These are phyloP conservation scores for Suhomyces atakaporum DNA, from an alignment of 1,139 yeast genomes.

Conservation along the genomic window DNA sequence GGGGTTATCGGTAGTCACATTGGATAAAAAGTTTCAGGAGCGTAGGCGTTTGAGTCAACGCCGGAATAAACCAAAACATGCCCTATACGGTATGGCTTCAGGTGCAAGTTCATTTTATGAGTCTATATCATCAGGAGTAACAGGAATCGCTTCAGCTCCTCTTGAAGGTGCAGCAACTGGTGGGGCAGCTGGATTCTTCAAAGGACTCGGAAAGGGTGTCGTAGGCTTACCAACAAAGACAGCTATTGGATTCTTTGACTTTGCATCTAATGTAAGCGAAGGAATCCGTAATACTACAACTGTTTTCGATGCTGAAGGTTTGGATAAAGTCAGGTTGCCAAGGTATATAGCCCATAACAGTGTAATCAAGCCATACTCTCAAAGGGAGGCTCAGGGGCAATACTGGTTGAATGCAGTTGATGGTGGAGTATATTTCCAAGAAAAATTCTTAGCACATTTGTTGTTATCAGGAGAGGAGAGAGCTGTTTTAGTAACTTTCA, in stretches of 20 bases:
- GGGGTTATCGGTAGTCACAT: constrained; percentile 87
- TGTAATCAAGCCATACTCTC: constrained; percentile 72
- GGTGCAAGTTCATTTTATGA: constrained; percentile 92
- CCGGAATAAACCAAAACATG: constrained; percentile 82
- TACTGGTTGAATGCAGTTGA: constrained; percentile 83
- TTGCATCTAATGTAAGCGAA: constrained; percentile 91
- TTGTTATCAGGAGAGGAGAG: constrained; percentile 78
- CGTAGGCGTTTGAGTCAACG: constrained; percentile 72
- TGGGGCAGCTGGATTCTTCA: constrained; percentile 90
- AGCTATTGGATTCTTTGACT: constrained; percentile 90
- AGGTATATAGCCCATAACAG: constrained; percentile 71
- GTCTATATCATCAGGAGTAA: constrained; percentile 82
- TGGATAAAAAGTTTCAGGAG: constrained; percentile 84
- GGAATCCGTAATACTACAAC: constrained; percentile 94
- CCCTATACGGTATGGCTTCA: constrained; percentile 79
- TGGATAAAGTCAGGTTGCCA: constrained; percentile 82
- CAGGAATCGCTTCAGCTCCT: constrained; percentile 91
- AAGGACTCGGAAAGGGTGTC: constrained; percentile 92
- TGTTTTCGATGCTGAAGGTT: constrained; percentile 77
- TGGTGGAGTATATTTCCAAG: constrained; percentile 74
- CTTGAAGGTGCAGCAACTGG: constrained; percentile 81
- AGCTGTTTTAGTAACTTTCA: constrained; percentile 75
- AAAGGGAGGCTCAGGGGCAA: constrained; percentile 91
- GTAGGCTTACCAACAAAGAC: constrained; percentile 96
- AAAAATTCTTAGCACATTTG: constrained; percentile 82